A percentile compares a stretch with the other conserved stretches of the same genome.
Evolutionary conservation across 2,329 filamentous ascomycete species (phyloP).

Genomic region (Colletotrichum zoysiae): DNA sequence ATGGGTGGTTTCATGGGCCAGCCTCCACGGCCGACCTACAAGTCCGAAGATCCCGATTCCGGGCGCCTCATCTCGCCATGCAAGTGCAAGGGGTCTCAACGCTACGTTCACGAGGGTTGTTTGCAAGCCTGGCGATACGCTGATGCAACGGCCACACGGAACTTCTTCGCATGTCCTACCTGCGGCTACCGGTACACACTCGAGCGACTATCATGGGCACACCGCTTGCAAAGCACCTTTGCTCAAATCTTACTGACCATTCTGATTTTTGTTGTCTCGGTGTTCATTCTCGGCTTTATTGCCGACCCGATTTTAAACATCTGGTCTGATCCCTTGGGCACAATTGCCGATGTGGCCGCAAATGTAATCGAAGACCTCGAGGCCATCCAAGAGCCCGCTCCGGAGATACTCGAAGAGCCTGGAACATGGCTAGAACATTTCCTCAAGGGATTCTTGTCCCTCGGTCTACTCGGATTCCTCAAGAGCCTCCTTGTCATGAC

Average conservation of each 20-base stretch:
- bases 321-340: constrained; percentile 82
- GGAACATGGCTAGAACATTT: constrained; percentile 86
- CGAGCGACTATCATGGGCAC: constrained; percentile 80
- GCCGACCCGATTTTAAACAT: constrained; percentile 93
- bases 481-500: constrained; percentile 82
- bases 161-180: constrained; percentile 89
- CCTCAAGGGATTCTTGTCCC: constrained; percentile 87
- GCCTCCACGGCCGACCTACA: constrained; percentile 66
- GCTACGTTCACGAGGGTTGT: constrained; percentile 95
- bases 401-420: constrained; percentile 60
- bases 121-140: constrained; percentile 85
- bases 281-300: constrained; percentile 90
- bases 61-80: constrained; percentile 90
- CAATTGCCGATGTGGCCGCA: constrained; percentile 66
- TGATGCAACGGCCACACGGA: constrained; percentile 73
- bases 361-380: constrained; percentile 58
- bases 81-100: constrained; percentile 91
- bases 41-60: constrained; percentile 78
- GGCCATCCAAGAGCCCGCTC: constrained; percentile 47
- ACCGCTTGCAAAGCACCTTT: constrained; percentile 74
- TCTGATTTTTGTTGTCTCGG: constrained; percentile 74
- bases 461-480: constrained; percentile 86
- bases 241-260: constrained; percentile 80
- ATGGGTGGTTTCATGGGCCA: constrained; percentile 37
- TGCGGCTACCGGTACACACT: constrained; percentile 88